Evolutionary conservation across 306 rosid species (phyloP).

Genomic region (Quercus wislizeni): DNA sequence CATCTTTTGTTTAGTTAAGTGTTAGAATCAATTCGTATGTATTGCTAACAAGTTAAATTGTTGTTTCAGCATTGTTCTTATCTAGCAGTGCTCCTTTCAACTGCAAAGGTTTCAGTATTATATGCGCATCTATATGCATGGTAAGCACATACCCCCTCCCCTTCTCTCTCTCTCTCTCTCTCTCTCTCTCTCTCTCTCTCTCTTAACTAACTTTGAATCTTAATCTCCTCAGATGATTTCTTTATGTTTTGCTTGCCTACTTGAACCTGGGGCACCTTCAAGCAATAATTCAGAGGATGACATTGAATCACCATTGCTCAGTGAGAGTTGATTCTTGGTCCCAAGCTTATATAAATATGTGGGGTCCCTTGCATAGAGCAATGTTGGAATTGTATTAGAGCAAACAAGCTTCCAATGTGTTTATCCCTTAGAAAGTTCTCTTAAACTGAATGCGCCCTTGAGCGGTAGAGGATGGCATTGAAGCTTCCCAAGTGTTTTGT

Average conservation of each 20-base stretch:
- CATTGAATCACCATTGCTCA: conserved; percentile 39
- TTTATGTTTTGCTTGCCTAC: conserved; percentile 50
- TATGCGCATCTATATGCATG: conserved; percentile 69
- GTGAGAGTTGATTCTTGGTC: not conserved
- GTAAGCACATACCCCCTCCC: conserved; percentile 27
- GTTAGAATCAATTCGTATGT: not conserved
- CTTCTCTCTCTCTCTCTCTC: not conserved
- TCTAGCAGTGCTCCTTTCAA: conserved; percentile 72
- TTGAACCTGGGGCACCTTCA: conserved; percentile 23
- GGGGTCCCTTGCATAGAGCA: not conserved
- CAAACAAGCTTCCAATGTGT: not conserved
- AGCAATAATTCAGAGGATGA: conserved; percentile 25
- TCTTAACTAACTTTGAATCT: conserved; percentile 13
- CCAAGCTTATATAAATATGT: not conserved
- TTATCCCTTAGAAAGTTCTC: not conserved
- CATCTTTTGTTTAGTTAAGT: not conserved
- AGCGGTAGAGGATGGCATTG: too few species aligned
- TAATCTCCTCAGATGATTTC: conserved; percentile 45
- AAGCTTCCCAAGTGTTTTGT: too few species aligned
- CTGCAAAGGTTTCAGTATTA: conserved; percentile 81
- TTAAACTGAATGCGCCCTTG: too few species aligned
- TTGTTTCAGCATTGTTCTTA: conserved; percentile 66
- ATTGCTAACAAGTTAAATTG: not conserved
- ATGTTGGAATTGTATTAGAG: not conserved
- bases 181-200: not conserved